Base-by-base conservation (phyloP, 768 basidiomycete genomes). In the Suillus clintonianus region DNA sequence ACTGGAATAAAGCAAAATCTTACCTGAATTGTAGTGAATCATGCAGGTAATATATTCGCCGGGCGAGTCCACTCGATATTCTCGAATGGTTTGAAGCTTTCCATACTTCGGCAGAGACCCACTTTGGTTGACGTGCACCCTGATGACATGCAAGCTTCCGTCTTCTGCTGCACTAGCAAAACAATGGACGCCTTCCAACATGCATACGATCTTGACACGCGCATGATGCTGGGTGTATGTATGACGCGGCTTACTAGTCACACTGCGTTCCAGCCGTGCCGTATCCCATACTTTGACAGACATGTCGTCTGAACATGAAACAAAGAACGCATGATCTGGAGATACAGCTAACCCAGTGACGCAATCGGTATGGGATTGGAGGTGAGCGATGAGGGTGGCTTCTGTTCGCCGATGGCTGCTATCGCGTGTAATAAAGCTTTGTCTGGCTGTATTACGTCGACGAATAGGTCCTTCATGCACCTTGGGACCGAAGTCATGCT, bases 201-300 rank as follows among this genome's bases (percentile, higher is more conserved):
- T 88, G 74, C 93, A 95, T 17, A 97, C 82, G 30, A 79, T 78
- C 62, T 86, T 86, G 47, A 90, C 79, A 19, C 84, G 82, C 0
- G 91, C 89, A 68, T 93, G 88, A 69, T 90, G 86, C 56, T 89
- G 84, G n/a, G 80, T 79, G 71, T 90, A 89, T 2, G 88, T 89
- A 71, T 90, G 84, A 66, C 90, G 74, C 61, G 86, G 87, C 79
- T 93, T 93, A 72, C 91, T 90, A 24, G 95, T 94, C 19, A 97
- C 93, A 75, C 95, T 98, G 62, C 96, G 85, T 72, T 98, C 97
- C 51, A 99, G 81, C n/a, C 95, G 83, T 9, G 93, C 91, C 1
- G 95, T 91, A 67, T 94, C 91, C 95, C 95, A 97, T 47, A 92
- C 83, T 74, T 95, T 96, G 71, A 96, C 88, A 0, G 92, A 95